Conservation (phyloP, 139 green algal genomes). For the Auxenochlorella protothecoides region DNA sequence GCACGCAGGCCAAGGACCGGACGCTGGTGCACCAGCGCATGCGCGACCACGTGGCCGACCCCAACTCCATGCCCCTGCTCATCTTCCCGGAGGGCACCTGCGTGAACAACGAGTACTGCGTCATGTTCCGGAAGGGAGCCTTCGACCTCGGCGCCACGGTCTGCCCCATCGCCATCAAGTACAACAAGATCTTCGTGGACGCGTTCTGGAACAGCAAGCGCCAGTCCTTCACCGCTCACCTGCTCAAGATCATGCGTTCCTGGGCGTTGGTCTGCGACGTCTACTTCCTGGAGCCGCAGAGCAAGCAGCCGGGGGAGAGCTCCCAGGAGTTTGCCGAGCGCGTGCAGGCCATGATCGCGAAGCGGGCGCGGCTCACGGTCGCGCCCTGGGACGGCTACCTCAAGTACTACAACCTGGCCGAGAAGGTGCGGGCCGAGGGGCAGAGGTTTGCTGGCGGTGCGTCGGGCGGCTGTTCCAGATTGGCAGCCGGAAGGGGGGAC, state of each 20-base stretch:
- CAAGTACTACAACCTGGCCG: constrained; percentile 94
- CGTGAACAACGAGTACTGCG: constrained; percentile 99
- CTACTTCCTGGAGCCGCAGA: constrained; percentile 84
- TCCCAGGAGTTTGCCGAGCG: constrained; percentile 75
- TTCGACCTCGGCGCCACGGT: constrained; percentile 83
- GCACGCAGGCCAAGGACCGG: constrained; percentile 86
- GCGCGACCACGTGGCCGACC: constrained; percentile 62
- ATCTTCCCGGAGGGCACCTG: constrained; percentile 99
- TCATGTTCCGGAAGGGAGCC: constrained; percentile 97
- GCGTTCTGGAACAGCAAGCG: constrained; percentile 92
- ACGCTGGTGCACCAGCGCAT: constrained; percentile 66
- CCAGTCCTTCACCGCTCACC: constrained; percentile 85
- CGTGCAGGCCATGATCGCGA: constrained; percentile 74
- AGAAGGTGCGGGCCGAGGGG: constrained; percentile 36
- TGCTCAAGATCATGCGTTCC: constrained; percentile 85
- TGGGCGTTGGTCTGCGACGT: constrained; percentile 95
- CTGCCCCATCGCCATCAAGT: constrained; percentile 96
- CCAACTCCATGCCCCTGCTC: constrained; percentile 76
- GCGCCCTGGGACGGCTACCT: constrained; percentile 95
- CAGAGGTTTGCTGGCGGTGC: background rate
- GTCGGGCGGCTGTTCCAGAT: background rate
- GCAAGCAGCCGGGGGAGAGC: constrained; percentile 44
- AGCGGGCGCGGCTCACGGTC: constrained; percentile 56
- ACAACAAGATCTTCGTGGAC: constrained; percentile 99
- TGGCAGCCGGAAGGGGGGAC: background rate